Percentiles rank a stretch among this genome's conserved stretches.
Evolutionary conservation across 225 moss, liverwort and hornwort species (phyloP).

Genomic region (Physcomitrellopsis africana): DNA sequence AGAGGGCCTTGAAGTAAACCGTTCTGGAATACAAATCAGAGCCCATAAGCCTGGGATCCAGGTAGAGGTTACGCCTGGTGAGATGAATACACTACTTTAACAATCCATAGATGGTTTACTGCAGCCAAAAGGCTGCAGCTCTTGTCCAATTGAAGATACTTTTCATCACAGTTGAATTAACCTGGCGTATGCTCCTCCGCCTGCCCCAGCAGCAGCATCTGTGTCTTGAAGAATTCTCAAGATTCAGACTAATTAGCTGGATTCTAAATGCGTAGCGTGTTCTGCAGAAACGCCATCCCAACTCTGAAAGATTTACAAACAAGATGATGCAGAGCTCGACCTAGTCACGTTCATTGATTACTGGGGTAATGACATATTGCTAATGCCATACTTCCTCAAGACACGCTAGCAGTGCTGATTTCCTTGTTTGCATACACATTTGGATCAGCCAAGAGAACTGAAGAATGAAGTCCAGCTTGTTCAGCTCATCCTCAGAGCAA

Average conservation of each 20-base stretch:
- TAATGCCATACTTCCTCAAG: neutral
- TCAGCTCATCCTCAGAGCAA: neutral
- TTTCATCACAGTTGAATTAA: neutral
- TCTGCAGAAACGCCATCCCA: conserved; percentile 7
- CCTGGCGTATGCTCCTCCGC: neutral
- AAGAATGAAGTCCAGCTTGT: neutral
- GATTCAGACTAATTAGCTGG: neutral
- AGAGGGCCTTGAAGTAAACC: too few relatives aligned
- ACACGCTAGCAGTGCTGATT: neutral
- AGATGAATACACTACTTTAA: too few relatives aligned
- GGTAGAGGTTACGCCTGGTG: too few relatives aligned
- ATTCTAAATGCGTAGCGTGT: neutral
- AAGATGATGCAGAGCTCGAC: neutral
- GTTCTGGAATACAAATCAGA: too few relatives aligned
- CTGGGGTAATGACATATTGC: neutral
- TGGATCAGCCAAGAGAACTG: neutral
- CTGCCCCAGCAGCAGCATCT: neutral
- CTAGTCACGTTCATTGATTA: neutral
- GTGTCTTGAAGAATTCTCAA: neutral
- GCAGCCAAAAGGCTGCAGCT: neutral
- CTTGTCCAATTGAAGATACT: too few relatives aligned
- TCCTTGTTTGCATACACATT: too few relatives aligned
- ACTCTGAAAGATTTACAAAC: neutral
- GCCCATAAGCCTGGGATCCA: too few relatives aligned
- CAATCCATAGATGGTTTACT: neutral